These are phyloP conservation scores for Rubroshorea leprosula DNA, from an alignment of 345 rosid genomes.

Conservation along the genomic window DNA sequence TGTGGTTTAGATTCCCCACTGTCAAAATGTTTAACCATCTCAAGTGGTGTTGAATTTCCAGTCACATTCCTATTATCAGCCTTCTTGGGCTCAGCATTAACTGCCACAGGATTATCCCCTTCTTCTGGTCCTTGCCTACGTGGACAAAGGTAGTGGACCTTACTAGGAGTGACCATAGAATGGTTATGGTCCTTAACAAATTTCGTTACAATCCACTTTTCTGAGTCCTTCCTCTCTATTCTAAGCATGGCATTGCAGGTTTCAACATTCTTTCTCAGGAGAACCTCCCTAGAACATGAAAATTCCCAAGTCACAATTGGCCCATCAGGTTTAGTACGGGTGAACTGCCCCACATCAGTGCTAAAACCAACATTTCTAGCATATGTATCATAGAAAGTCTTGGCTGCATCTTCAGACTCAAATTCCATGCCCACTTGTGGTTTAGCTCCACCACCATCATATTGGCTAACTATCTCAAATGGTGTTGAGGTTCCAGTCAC, in stretches of 20 bases:
- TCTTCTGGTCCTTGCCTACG: slow-evolving; percentile 32
- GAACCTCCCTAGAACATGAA: slow-evolving; percentile 45
- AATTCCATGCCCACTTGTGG: slow-evolving; percentile 56
- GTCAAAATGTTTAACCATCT: slow-evolving; percentile 11
- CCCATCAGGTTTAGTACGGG: slow-evolving; percentile 53
- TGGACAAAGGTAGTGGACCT: slow-evolving; percentile 49
- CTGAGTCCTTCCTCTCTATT: slow-evolving; percentile 44
- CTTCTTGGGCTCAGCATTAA: slow-evolving; percentile 7
- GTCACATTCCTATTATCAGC: slow-evolving; percentile 1
- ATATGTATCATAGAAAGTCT: slow-evolving; percentile 42
- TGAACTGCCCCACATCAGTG: slow-evolving; percentile 48
- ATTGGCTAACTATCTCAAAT: slow-evolving; percentile 1
- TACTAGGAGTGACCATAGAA: slow-evolving; percentile 31
- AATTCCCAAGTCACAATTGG: slow-evolving; percentile 55
- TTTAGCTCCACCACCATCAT: slow-evolving; percentile 25
- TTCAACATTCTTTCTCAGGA: slow-evolving; percentile 48
- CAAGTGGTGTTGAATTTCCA: slow-evolving; percentile 9
- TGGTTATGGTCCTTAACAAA: slow-evolving; percentile 65
- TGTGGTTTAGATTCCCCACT: slow-evolving; percentile 29
- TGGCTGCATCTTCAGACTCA: slow-evolving; percentile 50
- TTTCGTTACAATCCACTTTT: slow-evolving; percentile 47
- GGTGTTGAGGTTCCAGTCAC: slow-evolving; percentile 6
- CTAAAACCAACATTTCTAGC: slow-evolving; percentile 44
- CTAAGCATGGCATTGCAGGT: slow-evolving; percentile 61
- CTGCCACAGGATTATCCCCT: slow-evolving; percentile 2